A percentile compares a stretch with the other conserved stretches of the same genome.
Evolutionary conservation across 1,284 basidiomycete species (phyloP).

Genomic region (Pseudozyma tsukubaensis): DNA sequence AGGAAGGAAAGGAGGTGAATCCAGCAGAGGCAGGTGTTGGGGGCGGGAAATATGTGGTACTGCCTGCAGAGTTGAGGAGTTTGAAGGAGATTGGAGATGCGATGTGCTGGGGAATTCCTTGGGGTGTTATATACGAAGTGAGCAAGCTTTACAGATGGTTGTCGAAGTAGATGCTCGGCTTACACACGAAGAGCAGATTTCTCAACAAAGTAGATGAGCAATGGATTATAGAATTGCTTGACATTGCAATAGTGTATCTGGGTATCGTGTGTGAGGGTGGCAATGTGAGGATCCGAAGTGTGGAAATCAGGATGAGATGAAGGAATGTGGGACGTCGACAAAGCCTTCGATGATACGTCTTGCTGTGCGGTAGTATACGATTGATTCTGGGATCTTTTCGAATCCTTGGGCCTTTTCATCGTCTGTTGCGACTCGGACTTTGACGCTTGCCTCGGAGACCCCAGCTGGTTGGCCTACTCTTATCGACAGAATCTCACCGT

Average conservation of each 20-base stretch:
- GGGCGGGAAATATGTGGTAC: conserved; percentile 34
- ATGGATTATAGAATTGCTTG: too few relatives aligned
- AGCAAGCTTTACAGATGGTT: conserved; percentile 20
- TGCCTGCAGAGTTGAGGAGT: conserved; percentile 47
- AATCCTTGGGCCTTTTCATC: conserved; percentile 5
- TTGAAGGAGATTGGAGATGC: conserved; percentile 51
- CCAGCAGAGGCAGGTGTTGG: background rate
- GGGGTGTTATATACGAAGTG: conserved; percentile 16
- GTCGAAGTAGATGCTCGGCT: background rate
- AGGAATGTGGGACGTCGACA: conserved; percentile 33
- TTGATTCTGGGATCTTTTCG: conserved; percentile 26
- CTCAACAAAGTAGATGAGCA: too few relatives aligned
- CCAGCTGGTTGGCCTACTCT: conserved; percentile 66
- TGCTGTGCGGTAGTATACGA: conserved; percentile 60
- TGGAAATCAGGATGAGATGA: conserved; percentile 1
- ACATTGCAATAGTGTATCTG: background rate
- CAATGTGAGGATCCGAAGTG: background rate
- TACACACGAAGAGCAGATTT: background rate
- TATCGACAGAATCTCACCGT: conserved; percentile 32
- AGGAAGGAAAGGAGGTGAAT: conserved; percentile 9
- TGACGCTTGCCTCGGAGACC: conserved; percentile 52
- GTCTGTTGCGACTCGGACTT: conserved; percentile 5
- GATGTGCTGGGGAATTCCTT: conserved; percentile 42
- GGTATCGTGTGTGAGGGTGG: background rate
- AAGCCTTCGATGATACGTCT: conserved; percentile 57